These are phyloP conservation scores for Serpula lacrymans DNA, from an alignment of 768 basidiomycete genomes.

Conservation along the genomic window DNA sequence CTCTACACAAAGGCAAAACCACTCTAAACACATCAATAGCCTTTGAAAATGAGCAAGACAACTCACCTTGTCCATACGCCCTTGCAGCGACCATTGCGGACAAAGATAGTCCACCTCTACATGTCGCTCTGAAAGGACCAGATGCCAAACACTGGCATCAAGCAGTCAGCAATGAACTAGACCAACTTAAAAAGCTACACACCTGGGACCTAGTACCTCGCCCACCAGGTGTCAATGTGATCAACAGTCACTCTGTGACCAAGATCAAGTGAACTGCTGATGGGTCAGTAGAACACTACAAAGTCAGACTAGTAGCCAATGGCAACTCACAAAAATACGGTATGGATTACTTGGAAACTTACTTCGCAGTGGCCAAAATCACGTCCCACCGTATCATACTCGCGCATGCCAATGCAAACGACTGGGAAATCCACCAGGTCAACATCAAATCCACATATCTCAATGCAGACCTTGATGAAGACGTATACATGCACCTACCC, in stretches of 20 bases:
- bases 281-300: no score
- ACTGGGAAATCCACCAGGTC: slow-evolving; percentile 10
- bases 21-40: no score
- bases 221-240: slow-evolving; percentile 22
- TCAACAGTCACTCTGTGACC: slow-evolving; percentile 13
- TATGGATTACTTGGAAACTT: slow-evolving; percentile 22
- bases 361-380: slow-evolving; percentile 2
- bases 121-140: slow-evolving; percentile 1
- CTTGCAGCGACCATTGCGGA: no score
- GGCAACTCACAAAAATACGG: background rate
- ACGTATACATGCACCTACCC: slow-evolving; percentile 36
- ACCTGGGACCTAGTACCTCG: slow-evolving; percentile 22
- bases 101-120: no score
- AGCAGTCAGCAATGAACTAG: slow-evolving; percentile 10
- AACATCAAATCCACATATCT: slow-evolving; percentile 14
- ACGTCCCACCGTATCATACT: slow-evolving; percentile 5
- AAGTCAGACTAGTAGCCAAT: slow-evolving; percentile 1
- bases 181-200: slow-evolving; percentile 14
- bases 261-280: background rate
- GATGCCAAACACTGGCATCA: slow-evolving; percentile 2
- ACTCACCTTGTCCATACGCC: no score
- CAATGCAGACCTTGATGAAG: slow-evolving; percentile 19
- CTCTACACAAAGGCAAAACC: no score
- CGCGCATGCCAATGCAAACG: slow-evolving; percentile 1
- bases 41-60: no score